These are phyloP conservation scores for Solanum pimpinellifolium DNA, from an alignment of 257 asterid genomes.

Conservation along the genomic window DNA sequence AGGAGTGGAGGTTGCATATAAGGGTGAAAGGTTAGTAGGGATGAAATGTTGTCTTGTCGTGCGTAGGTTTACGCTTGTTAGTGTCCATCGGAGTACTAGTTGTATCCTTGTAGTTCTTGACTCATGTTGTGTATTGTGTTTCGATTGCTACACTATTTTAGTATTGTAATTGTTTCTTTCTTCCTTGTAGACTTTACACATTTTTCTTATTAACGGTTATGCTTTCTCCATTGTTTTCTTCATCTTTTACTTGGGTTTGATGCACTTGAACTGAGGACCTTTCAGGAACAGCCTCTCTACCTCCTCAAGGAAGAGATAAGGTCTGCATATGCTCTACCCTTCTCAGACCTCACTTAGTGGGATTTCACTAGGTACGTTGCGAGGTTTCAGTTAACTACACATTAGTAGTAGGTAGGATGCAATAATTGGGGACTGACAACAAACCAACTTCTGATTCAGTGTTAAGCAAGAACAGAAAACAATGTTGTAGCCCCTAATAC, in stretches of 20 bases:
- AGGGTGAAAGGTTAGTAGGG: background rate
- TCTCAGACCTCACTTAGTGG: background rate
- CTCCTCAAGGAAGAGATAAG: background rate
- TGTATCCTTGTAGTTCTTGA: background rate
- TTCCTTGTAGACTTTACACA: background rate
- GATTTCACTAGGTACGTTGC: background rate
- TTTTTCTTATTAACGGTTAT: background rate
- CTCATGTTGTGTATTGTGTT: background rate
- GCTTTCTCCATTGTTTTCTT: background rate
- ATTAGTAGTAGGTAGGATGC: background rate
- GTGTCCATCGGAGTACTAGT: background rate
- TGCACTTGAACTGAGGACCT: background rate
- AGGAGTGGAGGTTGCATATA: background rate
- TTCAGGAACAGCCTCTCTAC: background rate
- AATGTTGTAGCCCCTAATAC: background rate
- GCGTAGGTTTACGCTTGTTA: background rate
- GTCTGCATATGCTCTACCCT: background rate
- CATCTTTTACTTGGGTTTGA: background rate
- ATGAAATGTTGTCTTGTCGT: background rate
- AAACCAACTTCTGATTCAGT: background rate
- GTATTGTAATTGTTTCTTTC: background rate
- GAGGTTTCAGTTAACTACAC: background rate
- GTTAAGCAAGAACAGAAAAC: slow-evolving; percentile 2
- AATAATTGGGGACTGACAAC: background rate
- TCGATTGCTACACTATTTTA: background rate